Base-by-base conservation (phyloP, 352 stramenopile genomes). In the Phytophthora constricta region DNA sequence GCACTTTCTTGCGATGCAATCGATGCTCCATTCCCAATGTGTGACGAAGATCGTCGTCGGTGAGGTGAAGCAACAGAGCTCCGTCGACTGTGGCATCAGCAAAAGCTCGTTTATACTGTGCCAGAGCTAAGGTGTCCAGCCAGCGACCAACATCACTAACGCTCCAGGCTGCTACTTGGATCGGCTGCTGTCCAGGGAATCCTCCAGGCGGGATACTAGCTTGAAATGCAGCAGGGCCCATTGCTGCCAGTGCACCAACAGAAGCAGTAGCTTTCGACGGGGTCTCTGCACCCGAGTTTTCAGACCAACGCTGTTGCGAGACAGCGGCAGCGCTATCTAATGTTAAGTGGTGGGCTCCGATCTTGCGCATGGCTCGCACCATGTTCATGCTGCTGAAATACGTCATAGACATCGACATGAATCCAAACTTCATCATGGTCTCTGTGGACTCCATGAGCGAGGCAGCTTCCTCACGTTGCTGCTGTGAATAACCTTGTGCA, bases 401-500 rank as follows among this genome's bases (percentile, higher is more conserved):
- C 10, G 96, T 98, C 87, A 99, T 97, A 47, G 84, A 97, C 95
- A 98, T 99, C 68, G 86, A 97, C 94, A 98, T 98, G 77, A 99
- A 99, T 28, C 96, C 96, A 68, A 99, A 99, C 78, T 99, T 99
- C 96, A 99, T 98, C 81, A 99, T 95, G 19, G 93, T 98, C 83
- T 99, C 96, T 16, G 96, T 98, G 20, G 90, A 98, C 69, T 98
- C 89, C 88, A 98, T 98, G 25, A 98, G 84, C 17, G 86, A 79
- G 25, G 89, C 86, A 5, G 88, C 89, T 60, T 98, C 89, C 42
- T 97, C 82, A 27, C 92, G 91, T 73, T 98, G 91, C 56, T 97
- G 79, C 28, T 79, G 66, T 28, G 82, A 86, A 47, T 88, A 88
- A 5, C 76, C 78, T 41, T 70, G 79, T 0, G 59, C 17, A 13